These are phyloP conservation scores for Phytophthora ramorum DNA, from an alignment of 352 stramenopile species.

Conservation along the genomic window DNA sequence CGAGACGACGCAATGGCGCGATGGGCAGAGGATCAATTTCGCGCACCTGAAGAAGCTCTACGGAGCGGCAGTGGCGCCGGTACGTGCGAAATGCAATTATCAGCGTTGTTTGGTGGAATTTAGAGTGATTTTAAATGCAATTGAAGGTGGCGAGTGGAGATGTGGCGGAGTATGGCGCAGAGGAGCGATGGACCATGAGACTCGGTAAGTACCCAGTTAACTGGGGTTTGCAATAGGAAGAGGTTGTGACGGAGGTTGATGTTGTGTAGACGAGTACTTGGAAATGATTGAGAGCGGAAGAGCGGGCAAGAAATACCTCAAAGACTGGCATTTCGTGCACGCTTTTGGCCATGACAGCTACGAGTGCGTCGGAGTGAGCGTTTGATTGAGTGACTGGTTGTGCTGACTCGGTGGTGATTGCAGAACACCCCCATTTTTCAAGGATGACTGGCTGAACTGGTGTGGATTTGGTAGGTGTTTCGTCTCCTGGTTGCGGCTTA, in stretches of 20 bases:
- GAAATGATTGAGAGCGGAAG: constrained; percentile 51
- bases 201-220: constrained; percentile 46
- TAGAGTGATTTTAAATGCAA: not conserved
- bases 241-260: constrained; percentile 3
- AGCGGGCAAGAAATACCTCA: constrained; percentile 76
- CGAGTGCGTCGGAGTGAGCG: constrained; percentile 41
- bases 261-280: constrained; percentile 64
- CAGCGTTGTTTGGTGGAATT: not conserved
- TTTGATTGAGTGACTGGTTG: constrained; percentile 27
- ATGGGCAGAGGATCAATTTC: constrained; percentile 47
- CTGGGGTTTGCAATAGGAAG: not conserved
- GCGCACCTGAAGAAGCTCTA: constrained; percentile 50
- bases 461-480: constrained; percentile 29
- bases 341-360: constrained; percentile 64
- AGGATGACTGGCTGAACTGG: constrained; percentile 94
- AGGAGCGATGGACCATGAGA: constrained; percentile 64
- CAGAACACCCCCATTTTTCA: constrained; percentile 88
- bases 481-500: not conserved
- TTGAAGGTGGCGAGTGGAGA: constrained; percentile 71
- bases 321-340: constrained; percentile 89
- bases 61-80: constrained; percentile 60
- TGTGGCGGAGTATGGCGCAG: constrained; percentile 63
- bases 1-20: constrained; percentile 34
- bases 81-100: constrained; percentile 21
- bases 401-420: constrained; percentile 18